Conservation (phyloP, 192 early-diverging fungal species). For the Backusella psychrophila region DNA sequence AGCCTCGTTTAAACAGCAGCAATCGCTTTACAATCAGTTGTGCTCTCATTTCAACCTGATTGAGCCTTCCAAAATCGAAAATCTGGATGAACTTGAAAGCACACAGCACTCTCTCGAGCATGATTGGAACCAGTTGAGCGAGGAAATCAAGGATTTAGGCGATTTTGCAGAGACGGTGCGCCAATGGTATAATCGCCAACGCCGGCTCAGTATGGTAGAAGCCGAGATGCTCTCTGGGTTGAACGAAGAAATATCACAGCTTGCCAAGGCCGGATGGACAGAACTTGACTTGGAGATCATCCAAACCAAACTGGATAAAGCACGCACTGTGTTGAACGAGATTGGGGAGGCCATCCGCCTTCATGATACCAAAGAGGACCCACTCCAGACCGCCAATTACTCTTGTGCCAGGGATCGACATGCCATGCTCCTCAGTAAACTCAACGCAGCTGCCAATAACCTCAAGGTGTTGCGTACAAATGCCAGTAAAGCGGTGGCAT, state of each 20-base stretch:
- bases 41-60: constrained; percentile 14
- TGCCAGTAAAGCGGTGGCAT: constrained; percentile 20
- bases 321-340: not conserved
- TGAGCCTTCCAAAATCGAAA: constrained; percentile 17
- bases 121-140: constrained; percentile 19
- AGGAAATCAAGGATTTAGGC: constrained; percentile 11
- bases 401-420: constrained; percentile 27
- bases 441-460: not conserved
- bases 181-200: constrained; percentile 31
- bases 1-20: not conserved
- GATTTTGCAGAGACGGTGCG: constrained; percentile 18
- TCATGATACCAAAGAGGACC: constrained; percentile 9
- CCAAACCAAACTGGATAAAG: not conserved
- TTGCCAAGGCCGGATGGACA: constrained; percentile 11
- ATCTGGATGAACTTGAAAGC: not conserved
- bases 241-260: not conserved
- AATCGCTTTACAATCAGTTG: constrained; percentile 1
- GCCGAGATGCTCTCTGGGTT: constrained; percentile 7
- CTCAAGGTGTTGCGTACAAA: not conserved
- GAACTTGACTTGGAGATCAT: constrained; percentile 7
- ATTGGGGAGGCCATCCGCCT: not conserved
- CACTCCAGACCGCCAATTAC: constrained; percentile 28
- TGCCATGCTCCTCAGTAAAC: not conserved
- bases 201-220: constrained; percentile 18
- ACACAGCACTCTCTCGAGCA: constrained; percentile 9